Evolutionary conservation across 1,139 yeast genomes (phyloP), one percentile per base, ranked within the genome.

Genomic region (Yamadazyma pseudoaaseri): DNA sequence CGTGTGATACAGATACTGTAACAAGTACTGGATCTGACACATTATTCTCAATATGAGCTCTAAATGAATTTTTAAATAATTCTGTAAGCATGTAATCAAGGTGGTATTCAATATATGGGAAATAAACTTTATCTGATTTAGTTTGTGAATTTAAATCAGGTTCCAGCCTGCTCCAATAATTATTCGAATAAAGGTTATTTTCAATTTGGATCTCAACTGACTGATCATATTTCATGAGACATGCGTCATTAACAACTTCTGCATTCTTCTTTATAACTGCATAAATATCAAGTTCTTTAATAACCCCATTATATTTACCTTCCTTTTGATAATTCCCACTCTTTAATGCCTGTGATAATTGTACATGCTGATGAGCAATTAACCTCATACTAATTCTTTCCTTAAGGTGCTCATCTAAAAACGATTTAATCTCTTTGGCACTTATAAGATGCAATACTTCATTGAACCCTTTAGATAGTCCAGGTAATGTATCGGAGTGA

Each of bases 61-160:
- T 63, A 43, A 84, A 81, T 2, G 96, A 76, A 56, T 90, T 90
- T 56, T 90, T 90, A 48, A 90, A 68, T n/a, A 90, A 58, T 58
- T 90, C 98, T 15, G 86, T 86, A 34, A 89, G 67, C 30, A 90
- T 79, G 52, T 92, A 90, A 56, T 90, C 96, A 33, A 92, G 59
- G 52, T 90, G 96, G 34, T 81, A 82, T 21, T 92, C 90, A 30
- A 90, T 82, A 55, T 87, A 90, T 0, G 96, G 92, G 54, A 89
- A 75, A 4, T 51, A 41, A 10, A 58, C 49, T 10, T 46, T 52
- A 28, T 53, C 52, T 10, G 52, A 44, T 16, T 43, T 41, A n/a
- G 37, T 37, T n/a, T 49, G 43, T 7, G 38, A 31, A 6, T 35
- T 45, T 16, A 53, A 38, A 8, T 47, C 48, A 6, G 62, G 61